phyloP scores from a whole-genome alignment of 2,329 filamentous ascomycete species.

The Neofusicoccum sp. region DNA sequence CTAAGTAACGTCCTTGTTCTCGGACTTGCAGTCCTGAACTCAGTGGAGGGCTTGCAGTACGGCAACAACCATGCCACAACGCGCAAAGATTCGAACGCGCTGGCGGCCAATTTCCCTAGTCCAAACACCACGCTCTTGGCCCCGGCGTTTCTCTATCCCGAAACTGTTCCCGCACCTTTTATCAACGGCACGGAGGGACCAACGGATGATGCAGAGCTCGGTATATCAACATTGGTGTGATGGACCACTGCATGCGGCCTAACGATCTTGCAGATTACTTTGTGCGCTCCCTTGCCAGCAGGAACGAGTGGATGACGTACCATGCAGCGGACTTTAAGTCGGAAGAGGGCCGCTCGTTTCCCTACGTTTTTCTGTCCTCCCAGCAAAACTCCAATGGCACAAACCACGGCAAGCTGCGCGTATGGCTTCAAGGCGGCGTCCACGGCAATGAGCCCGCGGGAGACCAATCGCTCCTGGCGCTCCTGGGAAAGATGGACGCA shows the following conservation, averaged over 20 bases:
- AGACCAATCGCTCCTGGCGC: slow-evolving; percentile 38
- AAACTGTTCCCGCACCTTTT: slow-evolving; percentile 34
- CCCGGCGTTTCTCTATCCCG: slow-evolving; percentile 35
- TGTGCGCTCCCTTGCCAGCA: slow-evolving; percentile 32
- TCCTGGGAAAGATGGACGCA: slow-evolving; percentile 39
- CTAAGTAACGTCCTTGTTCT: background rate
- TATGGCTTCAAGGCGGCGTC: slow-evolving; percentile 42
- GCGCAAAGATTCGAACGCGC: slow-evolving; percentile 34
- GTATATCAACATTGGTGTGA: slow-evolving; percentile 18
- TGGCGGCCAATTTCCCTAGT: slow-evolving; percentile 37
- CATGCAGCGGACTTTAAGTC: slow-evolving; percentile 32
- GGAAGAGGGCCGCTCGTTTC: slow-evolving; percentile 38
- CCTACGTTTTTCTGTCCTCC: slow-evolving; percentile 34
- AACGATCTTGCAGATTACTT: slow-evolving; percentile 29
- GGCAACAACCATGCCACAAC: slow-evolving; percentile 35
- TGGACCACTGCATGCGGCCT: background rate
- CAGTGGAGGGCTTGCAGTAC: slow-evolving; percentile 25
- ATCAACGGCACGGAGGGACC: slow-evolving; percentile 35
- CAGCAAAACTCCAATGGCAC: slow-evolving; percentile 23
- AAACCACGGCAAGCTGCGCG: slow-evolving; percentile 32
- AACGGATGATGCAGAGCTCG: slow-evolving; percentile 31
- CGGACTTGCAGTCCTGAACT: background rate
- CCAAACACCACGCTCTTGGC: slow-evolving; percentile 35
- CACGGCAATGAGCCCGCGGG: slow-evolving; percentile 44
- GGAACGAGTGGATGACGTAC: slow-evolving; percentile 38